Evolutionary conservation across 495 filamentous ascomycete genomes (phyloP), one percentile per base, ranked within the genome.

Genomic region (Arthonia radiata): DNA sequence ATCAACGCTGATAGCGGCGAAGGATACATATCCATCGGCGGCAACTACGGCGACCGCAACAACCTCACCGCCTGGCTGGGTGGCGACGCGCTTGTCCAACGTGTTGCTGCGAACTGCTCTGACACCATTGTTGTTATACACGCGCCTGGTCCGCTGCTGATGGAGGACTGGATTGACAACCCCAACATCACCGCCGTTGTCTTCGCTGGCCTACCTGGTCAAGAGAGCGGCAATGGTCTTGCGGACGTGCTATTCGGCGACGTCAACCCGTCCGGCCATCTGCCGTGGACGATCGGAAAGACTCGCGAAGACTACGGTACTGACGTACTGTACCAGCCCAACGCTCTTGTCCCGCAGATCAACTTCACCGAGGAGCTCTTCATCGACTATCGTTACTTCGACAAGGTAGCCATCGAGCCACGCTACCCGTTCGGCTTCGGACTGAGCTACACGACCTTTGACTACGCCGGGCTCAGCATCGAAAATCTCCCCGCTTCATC

Each of bases 121-220:
- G 91, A 92, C 59, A 92, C 82, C 12, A 68, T 97, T 29, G 76
- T 97, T 9, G 64, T 94, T 28, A 72, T 97, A 34, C 83, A 94
- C 49, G 72, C 75, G 3, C 61, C 71, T 5, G 79, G 78, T 2
- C 62, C 83, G 10, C 78, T 93, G 12, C 51, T 90, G 0, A 39
- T 92, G 13, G 61, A 68, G 15, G 59, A 73, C 15, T 90, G 67
- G 55, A 71, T 77, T 33, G 51, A 81, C 35, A 67, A 74, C 46
- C 68, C 73, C n/a, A 94, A 94, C 45, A 61, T 97, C 31, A 93
- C 81, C 5, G 86, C 78, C 15, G 86, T 97, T 22, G 41, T 94
- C 11, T 93, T 80, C 72, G 86, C 83, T 34, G 83, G 82, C 44
- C 45, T 93, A 23, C 86, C 86, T 0, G 86, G 86, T 8, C 73